A percentile compares a stretch with the other conserved stretches of the same genome.
phyloP scores from a whole-genome alignment of 345 rosid species.

The Alliaria petiolata region DNA sequence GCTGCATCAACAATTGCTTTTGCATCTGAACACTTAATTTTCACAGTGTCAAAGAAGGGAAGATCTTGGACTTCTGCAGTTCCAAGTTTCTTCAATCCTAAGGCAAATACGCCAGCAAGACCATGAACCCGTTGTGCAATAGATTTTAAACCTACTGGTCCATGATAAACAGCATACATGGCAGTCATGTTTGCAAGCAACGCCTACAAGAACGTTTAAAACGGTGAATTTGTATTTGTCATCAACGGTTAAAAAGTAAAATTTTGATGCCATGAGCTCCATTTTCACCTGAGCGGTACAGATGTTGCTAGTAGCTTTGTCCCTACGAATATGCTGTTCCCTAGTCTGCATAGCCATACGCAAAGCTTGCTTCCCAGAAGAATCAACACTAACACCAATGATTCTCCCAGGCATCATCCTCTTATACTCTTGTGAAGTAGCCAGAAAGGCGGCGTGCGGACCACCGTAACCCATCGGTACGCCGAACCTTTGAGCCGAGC shows the following conservation, averaged over 20 bases:
- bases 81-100: constrained; percentile 82
- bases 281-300: constrained; percentile 81
- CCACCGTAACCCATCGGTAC: constrained; percentile 96
- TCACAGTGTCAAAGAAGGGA: constrained; percentile 96
- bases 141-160: constrained; percentile 74
- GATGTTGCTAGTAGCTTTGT: constrained; percentile 97
- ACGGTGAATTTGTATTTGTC: too few species aligned
- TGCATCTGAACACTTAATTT: constrained; percentile 74
- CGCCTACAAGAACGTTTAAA: constrained; percentile 42
- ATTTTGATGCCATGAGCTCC: too few species aligned
- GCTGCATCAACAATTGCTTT: constrained; percentile 73
- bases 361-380: constrained; percentile 76
- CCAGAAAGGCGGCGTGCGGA: constrained; percentile 91
- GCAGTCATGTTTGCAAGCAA: constrained; percentile 93
- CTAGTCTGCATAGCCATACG: constrained; percentile 97
- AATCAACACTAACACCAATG: constrained; percentile 87
- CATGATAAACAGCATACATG: constrained; percentile 88
- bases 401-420: constrained; percentile 95
- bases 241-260: too few species aligned
- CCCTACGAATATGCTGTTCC: constrained; percentile 92
- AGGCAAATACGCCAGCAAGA: constrained; percentile 72
- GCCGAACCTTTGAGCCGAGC: constrained; percentile 89
- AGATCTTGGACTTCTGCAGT: constrained; percentile 63
- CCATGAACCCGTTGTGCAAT: constrained; percentile 84
- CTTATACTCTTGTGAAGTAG: constrained; percentile 95